Evolutionary conservation across 2,329 filamentous ascomycete genomes (phyloP), one percentile per base, ranked within the genome.

Genomic region (Triangularia verruculosa): DNA sequence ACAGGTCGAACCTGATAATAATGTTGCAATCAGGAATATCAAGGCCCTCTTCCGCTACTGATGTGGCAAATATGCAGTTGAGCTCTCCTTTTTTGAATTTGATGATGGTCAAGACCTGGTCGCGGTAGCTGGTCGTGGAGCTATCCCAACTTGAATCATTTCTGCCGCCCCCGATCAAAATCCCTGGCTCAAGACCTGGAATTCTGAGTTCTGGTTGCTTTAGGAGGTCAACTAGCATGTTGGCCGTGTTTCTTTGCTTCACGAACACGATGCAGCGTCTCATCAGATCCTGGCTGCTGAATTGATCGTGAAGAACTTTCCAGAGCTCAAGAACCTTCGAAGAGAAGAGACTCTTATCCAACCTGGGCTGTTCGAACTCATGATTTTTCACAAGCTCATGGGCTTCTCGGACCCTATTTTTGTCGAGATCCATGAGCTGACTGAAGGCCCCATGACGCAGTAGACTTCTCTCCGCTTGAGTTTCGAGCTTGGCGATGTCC

Each of bases 241-340:
- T 84, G 0, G 93, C 94, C 0, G 92, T 94, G 67, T 90, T 86
- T 47, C 93, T 83, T 72, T 89, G 84, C 65, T 92, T 83, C 0
- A 96, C 92, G 74, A 99, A 98, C 0, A 98, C 85, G 61, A 99
- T 96, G 71, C 92, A 96, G 65, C 72, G 70, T 2, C 71, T 68
- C 17, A 88, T 87, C 27, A 83, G 80, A 6, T 86, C 80, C 1
- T 80, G 81, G 1, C 80, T 75, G 30, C 83, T 77, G 70, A 93
- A 97, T 57, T 89, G 83, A 7, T 85, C 75, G 2, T 75, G 73
- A 0, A 98, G 79, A 61, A 87, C 85, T 1, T 79, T 72, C 22
- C 86, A 74, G 0, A 98, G 82, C 4, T 82, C 70, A 3, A 83
- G 75, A 0, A 94, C 88, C 74, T 98, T 99, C 15, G 86, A 80